phyloP scores from a whole-genome alignment of 2,329 filamentous ascomycete species.

The Nectriaceae sp. region DNA sequence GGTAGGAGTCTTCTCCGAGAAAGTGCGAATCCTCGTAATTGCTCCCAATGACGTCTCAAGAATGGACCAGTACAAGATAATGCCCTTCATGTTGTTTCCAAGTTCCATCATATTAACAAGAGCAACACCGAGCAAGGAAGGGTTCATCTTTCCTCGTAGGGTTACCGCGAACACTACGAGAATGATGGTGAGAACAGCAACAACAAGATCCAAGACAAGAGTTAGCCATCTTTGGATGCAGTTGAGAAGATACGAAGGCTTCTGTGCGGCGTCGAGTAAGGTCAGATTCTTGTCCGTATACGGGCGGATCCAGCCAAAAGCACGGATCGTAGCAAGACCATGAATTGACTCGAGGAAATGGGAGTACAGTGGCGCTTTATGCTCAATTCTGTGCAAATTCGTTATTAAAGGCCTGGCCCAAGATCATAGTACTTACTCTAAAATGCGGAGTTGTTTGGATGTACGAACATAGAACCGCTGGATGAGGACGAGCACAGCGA shows the following conservation, averaged over 20 bases:
- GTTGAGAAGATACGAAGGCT: constrained; percentile 54
- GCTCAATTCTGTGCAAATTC: constrained; percentile 28
- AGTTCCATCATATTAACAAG: constrained; percentile 38
- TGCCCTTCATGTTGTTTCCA: constrained; percentile 27
- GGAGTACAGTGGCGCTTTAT: constrained; percentile 35
- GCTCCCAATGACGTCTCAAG: constrained; percentile 34
- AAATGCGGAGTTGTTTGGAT: constrained; percentile 53
- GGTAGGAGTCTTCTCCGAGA: constrained; percentile 26
- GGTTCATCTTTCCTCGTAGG: constrained; percentile 28
- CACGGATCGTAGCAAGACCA: constrained; percentile 38
- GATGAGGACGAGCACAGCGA: constrained; percentile 43
- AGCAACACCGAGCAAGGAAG: constrained; percentile 38
- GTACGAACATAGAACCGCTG: constrained; percentile 57
- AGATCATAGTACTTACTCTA: constrained; percentile 39
- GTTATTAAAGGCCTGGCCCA: background rate
- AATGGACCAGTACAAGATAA: constrained; percentile 31
- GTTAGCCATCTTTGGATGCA: constrained; percentile 56
- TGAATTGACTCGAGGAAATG: constrained; percentile 35
- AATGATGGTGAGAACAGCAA: constrained; percentile 47
- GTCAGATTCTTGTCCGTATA: constrained; percentile 39
- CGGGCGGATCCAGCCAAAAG: constrained; percentile 39
- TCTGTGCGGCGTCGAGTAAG: constrained; percentile 48
- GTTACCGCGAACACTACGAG: constrained; percentile 40
- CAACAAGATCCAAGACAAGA: constrained; percentile 52
- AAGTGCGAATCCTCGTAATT: constrained; percentile 30